These are phyloP conservation scores for Aspergillus fijiensis DNA, from an alignment of 2,329 filamentous ascomycete species.

Conservation along the genomic window DNA sequence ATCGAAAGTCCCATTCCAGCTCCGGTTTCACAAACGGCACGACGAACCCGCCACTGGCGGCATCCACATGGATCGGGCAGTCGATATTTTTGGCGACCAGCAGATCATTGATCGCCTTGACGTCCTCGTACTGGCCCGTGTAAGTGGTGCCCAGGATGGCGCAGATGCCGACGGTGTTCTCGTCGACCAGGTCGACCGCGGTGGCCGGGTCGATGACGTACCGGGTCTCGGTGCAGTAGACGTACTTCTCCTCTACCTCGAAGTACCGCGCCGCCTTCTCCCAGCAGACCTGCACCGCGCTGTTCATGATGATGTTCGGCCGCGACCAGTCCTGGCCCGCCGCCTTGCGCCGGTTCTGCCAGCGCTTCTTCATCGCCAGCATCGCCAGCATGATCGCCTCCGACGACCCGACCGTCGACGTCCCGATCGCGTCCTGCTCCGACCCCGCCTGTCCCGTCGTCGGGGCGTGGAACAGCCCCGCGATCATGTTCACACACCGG, in stretches of 20 bases:
- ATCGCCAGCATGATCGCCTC: conserved; percentile 71
- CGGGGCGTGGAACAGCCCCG: conserved; percentile 62
- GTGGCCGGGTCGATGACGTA: conserved; percentile 64
- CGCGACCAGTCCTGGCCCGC: conserved; percentile 62
- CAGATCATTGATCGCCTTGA: conserved; percentile 65
- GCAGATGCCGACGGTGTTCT: conserved; percentile 76
- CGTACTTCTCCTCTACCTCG: conserved; percentile 59
- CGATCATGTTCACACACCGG: conserved; percentile 67
- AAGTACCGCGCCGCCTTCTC: conserved; percentile 75
- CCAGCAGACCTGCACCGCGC: conserved; percentile 70
- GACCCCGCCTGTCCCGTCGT: conserved; percentile 51
- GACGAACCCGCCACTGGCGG: conserved; percentile 45
- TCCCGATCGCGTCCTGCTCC: conserved; percentile 59
- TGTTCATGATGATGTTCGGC: conserved; percentile 73
- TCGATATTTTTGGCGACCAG: conserved; percentile 51
- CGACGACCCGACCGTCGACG: conserved; percentile 68
- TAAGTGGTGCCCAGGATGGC: conserved; percentile 72
- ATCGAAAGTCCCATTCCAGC: conserved; percentile 29
- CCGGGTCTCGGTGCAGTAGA: conserved; percentile 56
- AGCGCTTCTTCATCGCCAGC: conserved; percentile 71
- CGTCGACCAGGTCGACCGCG: conserved; percentile 67
- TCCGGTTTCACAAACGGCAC: conserved; percentile 43
- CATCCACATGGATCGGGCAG: conserved; percentile 57
- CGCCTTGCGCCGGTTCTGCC: conserved; percentile 63
- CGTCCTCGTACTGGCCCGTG: conserved; percentile 71